Evolutionary conservation across 306 rosid species (phyloP).

Genomic region (Rubus parviflorus): DNA sequence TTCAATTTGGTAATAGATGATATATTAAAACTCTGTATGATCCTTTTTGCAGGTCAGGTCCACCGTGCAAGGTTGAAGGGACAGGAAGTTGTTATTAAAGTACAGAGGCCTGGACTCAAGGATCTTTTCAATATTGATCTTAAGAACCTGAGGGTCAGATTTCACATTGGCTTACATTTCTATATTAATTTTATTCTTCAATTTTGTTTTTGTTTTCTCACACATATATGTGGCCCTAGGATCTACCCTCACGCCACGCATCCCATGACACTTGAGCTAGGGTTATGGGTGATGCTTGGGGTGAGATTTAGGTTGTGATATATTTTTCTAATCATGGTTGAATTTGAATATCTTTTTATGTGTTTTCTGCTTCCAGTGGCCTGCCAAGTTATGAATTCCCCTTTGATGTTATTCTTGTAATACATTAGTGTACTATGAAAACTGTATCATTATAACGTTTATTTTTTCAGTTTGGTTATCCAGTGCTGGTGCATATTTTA

Average conservation of each 20-base stretch:
- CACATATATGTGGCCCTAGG: background rate
- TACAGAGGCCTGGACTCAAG: slow-evolving; percentile 98
- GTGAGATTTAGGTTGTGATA: slow-evolving; percentile 17
- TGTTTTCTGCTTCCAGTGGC: slow-evolving; percentile 16
- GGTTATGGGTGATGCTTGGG: slow-evolving; percentile 7
- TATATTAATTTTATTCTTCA: background rate
- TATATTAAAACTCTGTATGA: slow-evolving; percentile 11
- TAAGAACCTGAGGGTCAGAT: slow-evolving; percentile 94
- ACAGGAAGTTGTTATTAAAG: slow-evolving; percentile 85
- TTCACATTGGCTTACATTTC: slow-evolving; percentile 27
- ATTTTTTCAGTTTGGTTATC: slow-evolving; percentile 5
- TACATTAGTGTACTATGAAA: background rate
- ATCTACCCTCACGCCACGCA: background rate
- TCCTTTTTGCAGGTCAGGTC: slow-evolving; percentile 83
- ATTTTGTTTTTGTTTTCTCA: background rate
- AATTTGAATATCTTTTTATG: slow-evolving; percentile 1
- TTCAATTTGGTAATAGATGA: slow-evolving; percentile 22
- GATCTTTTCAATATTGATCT: slow-evolving; percentile 95
- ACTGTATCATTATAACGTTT: background rate
- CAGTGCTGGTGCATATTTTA: slow-evolving; percentile 11
- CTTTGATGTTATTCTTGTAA: background rate
- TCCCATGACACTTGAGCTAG: background rate
- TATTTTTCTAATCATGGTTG: slow-evolving; percentile 1
- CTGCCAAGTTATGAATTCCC: slow-evolving; percentile 21
- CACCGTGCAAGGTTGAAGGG: slow-evolving; percentile 93